phyloP scores from a whole-genome alignment of 176 grass and related monocot genomes.

The Musa acuminata region DNA sequence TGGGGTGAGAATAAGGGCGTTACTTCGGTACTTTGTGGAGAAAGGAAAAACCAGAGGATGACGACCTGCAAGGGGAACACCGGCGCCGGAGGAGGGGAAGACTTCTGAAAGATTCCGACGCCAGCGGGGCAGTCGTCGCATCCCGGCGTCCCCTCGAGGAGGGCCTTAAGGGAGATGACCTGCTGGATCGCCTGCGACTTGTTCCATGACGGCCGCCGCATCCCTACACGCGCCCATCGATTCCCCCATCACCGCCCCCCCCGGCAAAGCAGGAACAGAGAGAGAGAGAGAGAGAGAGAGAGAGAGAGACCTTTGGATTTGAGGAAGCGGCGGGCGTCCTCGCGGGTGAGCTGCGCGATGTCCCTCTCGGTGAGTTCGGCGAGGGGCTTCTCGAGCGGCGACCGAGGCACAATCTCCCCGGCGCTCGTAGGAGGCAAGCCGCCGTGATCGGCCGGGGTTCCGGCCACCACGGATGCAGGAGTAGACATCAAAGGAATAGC shows the following conservation, averaged over 20 bases:
- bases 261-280: background rate
- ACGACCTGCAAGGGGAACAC: slow-evolving; percentile 5
- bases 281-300: background rate
- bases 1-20: background rate
- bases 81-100: slow-evolving; percentile 1
- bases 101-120: background rate
- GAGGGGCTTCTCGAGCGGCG: slow-evolving; percentile 34
- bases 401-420: background rate
- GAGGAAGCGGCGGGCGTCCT: slow-evolving; percentile 45
- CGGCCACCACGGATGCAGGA: background rate
- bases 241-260: background rate
- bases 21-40: background rate
- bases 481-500: background rate
- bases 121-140: slow-evolving; percentile 20
- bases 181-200: slow-evolving; percentile 53
- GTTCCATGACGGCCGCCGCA: slow-evolving; percentile 50
- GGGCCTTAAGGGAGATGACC: slow-evolving; percentile 41
- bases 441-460: slow-evolving; percentile 4
- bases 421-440: slow-evolving; percentile 5
- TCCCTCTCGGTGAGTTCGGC: slow-evolving; percentile 37
- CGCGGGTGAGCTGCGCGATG: slow-evolving; percentile 44
- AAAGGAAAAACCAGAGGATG: background rate
- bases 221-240: slow-evolving; percentile 20
- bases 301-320: slow-evolving; percentile 33
- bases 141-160: slow-evolving; percentile 30